Evolutionary conservation across 306 rosid genomes (phyloP).

Genomic region (Begonia peltatifolia): DNA sequence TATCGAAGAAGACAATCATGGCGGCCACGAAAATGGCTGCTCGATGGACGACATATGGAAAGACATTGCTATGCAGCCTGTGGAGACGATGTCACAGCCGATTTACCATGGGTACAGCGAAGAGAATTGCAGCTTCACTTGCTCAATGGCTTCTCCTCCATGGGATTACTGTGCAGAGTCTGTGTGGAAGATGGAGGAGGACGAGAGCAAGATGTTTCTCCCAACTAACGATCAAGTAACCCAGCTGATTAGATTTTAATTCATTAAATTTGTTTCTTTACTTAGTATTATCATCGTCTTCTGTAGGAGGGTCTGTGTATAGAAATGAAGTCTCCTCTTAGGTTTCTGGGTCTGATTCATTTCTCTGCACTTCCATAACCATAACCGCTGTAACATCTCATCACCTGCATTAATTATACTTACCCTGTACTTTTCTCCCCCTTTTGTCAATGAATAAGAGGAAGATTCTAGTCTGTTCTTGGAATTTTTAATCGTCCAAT

Average conservation of each 20-base stretch:
- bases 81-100: constrained; percentile 11
- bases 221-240: not conserved
- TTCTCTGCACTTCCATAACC: not conserved
- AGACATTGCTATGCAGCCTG: constrained; percentile 33
- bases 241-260: constrained; percentile 3
- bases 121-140: constrained; percentile 27
- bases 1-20: constrained; percentile 7
- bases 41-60: constrained; percentile 95
- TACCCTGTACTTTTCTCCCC: too few species aligned
- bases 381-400: too few species aligned
- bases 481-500: too few species aligned
- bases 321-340: constrained; percentile 8
- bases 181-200: constrained; percentile 56
- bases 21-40: constrained; percentile 14
- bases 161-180: constrained; percentile 51
- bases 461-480: too few species aligned
- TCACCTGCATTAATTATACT: too few species aligned
- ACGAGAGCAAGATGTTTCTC: constrained; percentile 35
- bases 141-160: constrained; percentile 26
- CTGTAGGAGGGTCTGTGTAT: not conserved
- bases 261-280: constrained; percentile 11
- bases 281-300: not conserved
- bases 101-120: constrained; percentile 19
- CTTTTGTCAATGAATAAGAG: too few species aligned
- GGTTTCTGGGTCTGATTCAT: not conserved